Percentiles rank a stretch among this genome's conserved stretches.
Conservation (phyloP, 2,329 filamentous ascomycete genomes). For the Xenosphaeropsis pyriputrescens region DNA sequence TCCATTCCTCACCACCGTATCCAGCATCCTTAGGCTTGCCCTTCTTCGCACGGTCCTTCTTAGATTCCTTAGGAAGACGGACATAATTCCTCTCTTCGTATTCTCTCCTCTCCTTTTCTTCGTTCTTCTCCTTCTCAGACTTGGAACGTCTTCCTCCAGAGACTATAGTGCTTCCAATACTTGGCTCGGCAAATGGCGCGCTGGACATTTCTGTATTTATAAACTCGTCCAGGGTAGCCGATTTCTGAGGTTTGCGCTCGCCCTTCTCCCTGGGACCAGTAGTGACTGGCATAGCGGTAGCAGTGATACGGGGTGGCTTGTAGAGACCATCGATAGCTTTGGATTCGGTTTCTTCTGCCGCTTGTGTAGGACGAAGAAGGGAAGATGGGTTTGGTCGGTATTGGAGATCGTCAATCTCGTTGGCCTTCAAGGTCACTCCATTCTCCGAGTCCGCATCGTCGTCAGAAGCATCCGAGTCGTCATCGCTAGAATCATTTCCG, state of each 20-base stretch:
- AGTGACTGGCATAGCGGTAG: conserved; percentile 60
- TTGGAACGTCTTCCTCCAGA: conserved; percentile 67
- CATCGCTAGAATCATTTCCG: conserved; percentile 8
- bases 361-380: conserved; percentile 15
- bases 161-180: conserved; percentile 80
- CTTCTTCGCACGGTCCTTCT: conserved; percentile 69
- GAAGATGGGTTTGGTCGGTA: conserved; percentile 45
- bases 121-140: conserved; percentile 59
- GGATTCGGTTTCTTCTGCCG: conserved; percentile 10
- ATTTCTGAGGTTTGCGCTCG: conserved; percentile 52
- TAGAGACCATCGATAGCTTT: conserved; percentile 57
- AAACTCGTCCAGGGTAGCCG: conserved; percentile 83
- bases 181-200: conserved; percentile 72
- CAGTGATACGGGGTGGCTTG: conserved; percentile 74
- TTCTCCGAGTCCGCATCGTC: conserved; percentile 16
- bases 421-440: conserved; percentile 9
- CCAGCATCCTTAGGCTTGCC: conserved; percentile 31
- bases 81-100: conserved; percentile 93
- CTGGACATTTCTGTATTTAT: conserved; percentile 70
- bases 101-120: conserved; percentile 62
- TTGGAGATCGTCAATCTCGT: conserved; percentile 39
- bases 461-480: conserved; percentile 17
- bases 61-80: conserved; percentile 71
- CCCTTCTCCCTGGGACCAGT: conserved; percentile 30
- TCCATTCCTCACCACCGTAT: conserved; percentile 92